Evolutionary conservation across 176 grass and related monocot species (phyloP).

Genomic region (Aegilops longissima): DNA sequence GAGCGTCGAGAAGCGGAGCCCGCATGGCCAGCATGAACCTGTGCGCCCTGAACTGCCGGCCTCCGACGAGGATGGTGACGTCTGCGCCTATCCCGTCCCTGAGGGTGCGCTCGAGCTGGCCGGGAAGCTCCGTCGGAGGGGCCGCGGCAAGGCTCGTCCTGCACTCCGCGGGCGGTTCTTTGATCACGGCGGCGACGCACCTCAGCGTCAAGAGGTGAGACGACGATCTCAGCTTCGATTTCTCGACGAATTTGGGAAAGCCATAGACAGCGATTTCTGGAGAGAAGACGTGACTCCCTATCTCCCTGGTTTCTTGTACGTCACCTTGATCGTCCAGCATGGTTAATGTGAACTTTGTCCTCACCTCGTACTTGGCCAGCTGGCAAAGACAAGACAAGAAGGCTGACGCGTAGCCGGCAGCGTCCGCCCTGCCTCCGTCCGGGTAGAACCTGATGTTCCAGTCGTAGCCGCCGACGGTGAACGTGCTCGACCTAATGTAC

Average conservation of each 20-base stretch:
- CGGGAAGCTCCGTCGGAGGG: not conserved
- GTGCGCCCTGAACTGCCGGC: not conserved
- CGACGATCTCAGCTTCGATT: not conserved
- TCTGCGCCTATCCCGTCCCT: not conserved
- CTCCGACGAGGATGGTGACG: not conserved
- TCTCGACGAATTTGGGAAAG: not conserved
- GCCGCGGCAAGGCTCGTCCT: too few relatives aligned
- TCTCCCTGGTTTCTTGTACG: not conserved
- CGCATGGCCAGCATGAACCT: not conserved
- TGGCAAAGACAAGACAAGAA: too few relatives aligned
- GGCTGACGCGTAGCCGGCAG: too few relatives aligned
- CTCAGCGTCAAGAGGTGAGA: not conserved
- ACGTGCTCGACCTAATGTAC: too few relatives aligned
- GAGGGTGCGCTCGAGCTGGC: not conserved
- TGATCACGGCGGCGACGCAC: not conserved
- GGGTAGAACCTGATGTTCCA: constrained; percentile 41
- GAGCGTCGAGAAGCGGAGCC: not conserved
- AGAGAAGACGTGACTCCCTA: not conserved
- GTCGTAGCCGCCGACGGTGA: constrained; percentile 23
- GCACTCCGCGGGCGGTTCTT: not conserved
- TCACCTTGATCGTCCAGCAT: not conserved
- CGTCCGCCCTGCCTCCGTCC: not conserved
- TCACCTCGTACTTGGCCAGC: too few relatives aligned
- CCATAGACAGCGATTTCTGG: not conserved
- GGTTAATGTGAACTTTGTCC: not conserved